Base-by-base conservation (phyloP, 768 basidiomycete genomes). In the Russula sp. region DNA sequence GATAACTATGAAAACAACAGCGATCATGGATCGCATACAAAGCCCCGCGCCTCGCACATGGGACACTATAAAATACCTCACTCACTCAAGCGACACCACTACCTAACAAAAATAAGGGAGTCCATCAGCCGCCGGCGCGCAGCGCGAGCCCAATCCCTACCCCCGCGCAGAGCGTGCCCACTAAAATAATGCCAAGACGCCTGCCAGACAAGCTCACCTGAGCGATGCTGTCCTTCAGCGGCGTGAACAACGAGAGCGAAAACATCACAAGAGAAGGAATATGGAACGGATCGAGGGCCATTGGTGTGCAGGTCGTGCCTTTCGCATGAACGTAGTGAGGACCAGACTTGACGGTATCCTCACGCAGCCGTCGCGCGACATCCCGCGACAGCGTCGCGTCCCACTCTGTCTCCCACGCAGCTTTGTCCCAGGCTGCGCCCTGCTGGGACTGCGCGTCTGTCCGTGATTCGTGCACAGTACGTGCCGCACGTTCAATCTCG, bases 341-440 rank as follows among this genome's bases (percentile, higher is more conserved):
- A 39, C 40, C 18, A 32, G 49, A 55, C 2, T 49, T 61, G 42
- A 49, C 37, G 20, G 69, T 73, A 56, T 75, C 75, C 50, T 82
- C 77, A 35, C 82, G 77, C 55, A 81, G 64, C 16, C 82, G 74
- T 47, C 72, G 72, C 13, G 85, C 83, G 39, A 87, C 85, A 55
- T 88, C 85, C 42, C 77, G 76, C 20, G 86, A 87, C n/a, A 88
- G 75, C 39, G 73, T 75, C 16, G 73, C 73, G 68, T 83, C 82
- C 85, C 85, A 88, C 67, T 86, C 82, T 2, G 81, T 76, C 69
- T 88, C 87, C 86, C 86, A 88, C 54, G 75, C 78, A 16, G 79
- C 78, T 73, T 86, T 85, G 69, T 80, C 79, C 87, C 86, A 88
- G 8, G 45, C 27, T 2, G 31, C 10, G 62, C 49, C 60, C 34